Base-by-base conservation (phyloP, 768 basidiomycete species). In the Sarcodon aspratus region DNA sequence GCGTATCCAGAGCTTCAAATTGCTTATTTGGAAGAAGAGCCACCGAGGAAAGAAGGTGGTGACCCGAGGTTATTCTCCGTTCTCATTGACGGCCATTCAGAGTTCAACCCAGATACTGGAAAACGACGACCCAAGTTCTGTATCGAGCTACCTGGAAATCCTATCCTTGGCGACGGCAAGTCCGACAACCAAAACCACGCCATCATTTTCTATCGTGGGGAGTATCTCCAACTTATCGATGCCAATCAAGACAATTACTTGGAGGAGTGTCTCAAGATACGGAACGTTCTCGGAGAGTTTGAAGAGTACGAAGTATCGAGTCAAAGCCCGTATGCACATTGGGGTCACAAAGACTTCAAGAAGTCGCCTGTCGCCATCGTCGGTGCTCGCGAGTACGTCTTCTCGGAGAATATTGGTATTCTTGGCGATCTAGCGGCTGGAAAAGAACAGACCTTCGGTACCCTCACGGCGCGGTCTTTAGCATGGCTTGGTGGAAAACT, bases 121-220 rank as follows among this genome's bases (percentile, higher is more conserved):
- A 80, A 86, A 49, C 78, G 96, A 42, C 71, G 85, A 33, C 95
- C 96, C 58, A 99, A 99, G 71, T 99, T 98, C 80, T 82, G 94
- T 50, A 90, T 99, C 63, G 95, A 99, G 68, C 75, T 98, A 12
- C 96, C 96, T 42, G 96, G 96, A 21, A 99, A 99, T 69, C 96
- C 96, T 1, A 99, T 99, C 69, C 78, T 98, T 46, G 96, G 95
- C 51, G 96, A 99, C 60, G 96, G 96, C 50, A 99, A 99, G 69
- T 95, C 92, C 21, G 96, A 99, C 72, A 99, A 99, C 67, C 96
- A 98, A 77, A 98, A 99, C 65, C 96, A 99, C 57, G 95, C 96
- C 31, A 94, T 99, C 66, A 82, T 99, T 66, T 99, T 98, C 73
- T 97, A 98, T 69, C 91, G 96, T 52, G 96, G 96, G 57, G 96